Conservation (phyloP, 148 eudicot genomes). For the Rhododendron molle region DNA sequence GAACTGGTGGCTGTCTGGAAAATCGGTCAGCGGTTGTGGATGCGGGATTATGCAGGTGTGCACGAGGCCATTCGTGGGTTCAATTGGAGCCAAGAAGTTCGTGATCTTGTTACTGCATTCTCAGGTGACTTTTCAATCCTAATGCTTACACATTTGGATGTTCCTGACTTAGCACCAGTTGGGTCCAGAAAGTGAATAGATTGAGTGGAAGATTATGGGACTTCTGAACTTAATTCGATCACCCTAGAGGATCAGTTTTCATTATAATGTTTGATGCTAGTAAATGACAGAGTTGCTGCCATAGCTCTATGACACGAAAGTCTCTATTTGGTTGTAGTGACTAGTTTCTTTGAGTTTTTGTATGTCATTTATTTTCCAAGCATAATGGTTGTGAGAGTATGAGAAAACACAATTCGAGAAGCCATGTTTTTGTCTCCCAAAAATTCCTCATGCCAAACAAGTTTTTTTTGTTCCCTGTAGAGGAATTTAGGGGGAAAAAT, state of each 20-base stretch:
- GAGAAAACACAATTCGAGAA: background rate
- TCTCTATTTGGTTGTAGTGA: background rate
- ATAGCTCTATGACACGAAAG: background rate
- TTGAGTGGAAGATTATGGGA: background rate
- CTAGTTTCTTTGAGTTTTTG: background rate
- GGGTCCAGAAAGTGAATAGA: background rate
- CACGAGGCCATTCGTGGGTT: conserved; percentile 70
- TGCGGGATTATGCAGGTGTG: conserved; percentile 65
- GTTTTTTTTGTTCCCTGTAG: background rate
- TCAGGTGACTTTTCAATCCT: conserved; percentile 37
- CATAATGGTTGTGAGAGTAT: background rate
- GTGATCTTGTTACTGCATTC: conserved; percentile 56
- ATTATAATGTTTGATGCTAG: background rate
- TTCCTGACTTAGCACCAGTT: background rate
- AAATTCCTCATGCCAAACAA: background rate
- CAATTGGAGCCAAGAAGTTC: conserved; percentile 66
- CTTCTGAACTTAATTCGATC: background rate
- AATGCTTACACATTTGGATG: background rate
- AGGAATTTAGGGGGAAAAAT: background rate
- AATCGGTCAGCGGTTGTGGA: conserved; percentile 83
- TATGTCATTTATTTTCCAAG: background rate
- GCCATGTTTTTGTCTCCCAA: background rate
- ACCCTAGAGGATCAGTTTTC: background rate
- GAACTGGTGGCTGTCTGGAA: conserved; percentile 76
- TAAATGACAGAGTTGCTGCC: background rate